Base-by-base conservation (phyloP, 1,284 basidiomycete genomes). In the Pterulicium gracile region DNA sequence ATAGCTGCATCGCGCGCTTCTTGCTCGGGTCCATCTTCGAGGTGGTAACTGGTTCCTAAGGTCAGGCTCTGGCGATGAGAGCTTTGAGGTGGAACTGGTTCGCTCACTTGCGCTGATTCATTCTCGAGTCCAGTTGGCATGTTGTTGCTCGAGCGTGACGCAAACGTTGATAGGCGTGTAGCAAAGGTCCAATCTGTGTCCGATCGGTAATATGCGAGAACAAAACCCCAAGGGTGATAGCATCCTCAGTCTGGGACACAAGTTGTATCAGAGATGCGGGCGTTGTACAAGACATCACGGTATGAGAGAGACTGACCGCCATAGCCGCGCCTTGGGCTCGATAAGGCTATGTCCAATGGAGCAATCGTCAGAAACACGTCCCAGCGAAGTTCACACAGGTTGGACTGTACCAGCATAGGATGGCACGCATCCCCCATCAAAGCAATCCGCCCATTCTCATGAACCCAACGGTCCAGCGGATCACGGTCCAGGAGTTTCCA, bases 271-370 rank as follows among this genome's bases (percentile, higher is more conserved):
- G 15, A 49, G 50, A 40, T 18, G 53, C 55, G 1, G 57, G 51
- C 55, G 59, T 58, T 10, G 58, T 7, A 55, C 41, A 47, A 60
- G 54, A 15, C 60, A 60, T 10, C 62, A 54, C 1, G 63, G 55
- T 40, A 57, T 45, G 59, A 45, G 61, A 57, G 48, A 49, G 56
- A 45, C 56, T 56, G 51, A 73, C 69, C 0, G 80, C 80, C 68
- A 82, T 81, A 2, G 79, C 77, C 12, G 79, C 73, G 13, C 79
- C 81, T 58, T 82, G 80, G 0, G 77, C 81, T 35, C 77, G 73
- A 57, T 81, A 81, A 3, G 81, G 81, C 7, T 48, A n/a, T n/a
- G 51, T 54, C 42, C 35, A 54, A 50, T 57, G 54, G 17, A 61
- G 47, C 55, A 32, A n/a, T n/a, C 27, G 10, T 32, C 27, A 32